Evolutionary conservation across 768 basidiomycete genomes (phyloP).

Genomic region (Lactifluus subvellereus): DNA sequence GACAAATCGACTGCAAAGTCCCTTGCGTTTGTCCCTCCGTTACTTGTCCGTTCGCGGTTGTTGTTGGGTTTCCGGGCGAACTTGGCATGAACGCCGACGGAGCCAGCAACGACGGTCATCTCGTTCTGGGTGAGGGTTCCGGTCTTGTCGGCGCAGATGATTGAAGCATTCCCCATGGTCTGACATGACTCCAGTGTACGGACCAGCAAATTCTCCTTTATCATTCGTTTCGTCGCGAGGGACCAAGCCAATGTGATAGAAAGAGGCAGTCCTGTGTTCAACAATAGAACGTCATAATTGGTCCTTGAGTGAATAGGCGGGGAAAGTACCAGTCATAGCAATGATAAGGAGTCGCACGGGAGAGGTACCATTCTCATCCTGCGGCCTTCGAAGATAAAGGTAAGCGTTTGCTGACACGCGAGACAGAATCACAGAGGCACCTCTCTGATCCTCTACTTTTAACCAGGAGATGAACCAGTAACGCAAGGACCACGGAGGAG

Average conservation of each 20-base stretch:
- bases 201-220: conserved; percentile 87
- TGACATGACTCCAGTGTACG: conserved; percentile 96
- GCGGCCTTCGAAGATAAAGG: conserved; percentile 38
- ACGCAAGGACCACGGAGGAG: conserved; percentile 68
- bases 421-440: conserved; percentile 28
- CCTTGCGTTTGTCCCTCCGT: conserved; percentile 47
- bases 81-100: conserved; percentile 90
- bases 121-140: conserved; percentile 93
- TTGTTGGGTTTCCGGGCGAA: conserved; percentile 79
- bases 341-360: conserved; percentile 95
- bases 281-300: conserved; percentile 8
- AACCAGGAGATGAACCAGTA: conserved; percentile 92
- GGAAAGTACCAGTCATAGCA: conserved; percentile 63
- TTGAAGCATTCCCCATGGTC: conserved; percentile 97
- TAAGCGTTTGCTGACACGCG: neutral
- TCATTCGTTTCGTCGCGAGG: conserved; percentile 97
- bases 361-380: conserved; percentile 78
- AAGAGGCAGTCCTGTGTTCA: conserved; percentile 68
- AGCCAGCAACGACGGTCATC: conserved; percentile 96
- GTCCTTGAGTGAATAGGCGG: conserved; percentile 1
- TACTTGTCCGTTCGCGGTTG: conserved; percentile 67
- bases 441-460: conserved; percentile 51
- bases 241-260: conserved; percentile 95
- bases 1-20: conserved; percentile 88
- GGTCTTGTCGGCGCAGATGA: conserved; percentile 94